Evolutionary conservation across 2,329 filamentous ascomycete genomes (phyloP).

Genomic region (Aspergillus brasiliensis): DNA sequence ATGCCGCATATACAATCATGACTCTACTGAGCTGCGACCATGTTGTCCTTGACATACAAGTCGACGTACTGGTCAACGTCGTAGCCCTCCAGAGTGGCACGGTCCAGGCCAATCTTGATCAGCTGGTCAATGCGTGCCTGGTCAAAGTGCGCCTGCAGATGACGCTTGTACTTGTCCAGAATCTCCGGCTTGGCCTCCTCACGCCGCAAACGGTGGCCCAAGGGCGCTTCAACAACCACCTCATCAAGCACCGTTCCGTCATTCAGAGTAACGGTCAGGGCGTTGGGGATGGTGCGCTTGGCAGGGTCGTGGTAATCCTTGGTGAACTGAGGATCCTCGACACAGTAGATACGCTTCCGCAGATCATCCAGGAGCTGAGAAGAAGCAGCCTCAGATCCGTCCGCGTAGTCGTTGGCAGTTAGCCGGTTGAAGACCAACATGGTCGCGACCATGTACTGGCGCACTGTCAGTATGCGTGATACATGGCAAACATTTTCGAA

Average conservation of each 20-base stretch:
- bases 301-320: constrained; percentile 91
- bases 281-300: constrained; percentile 96
- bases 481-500: background rate
- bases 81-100: constrained; percentile 73
- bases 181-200: constrained; percentile 99
- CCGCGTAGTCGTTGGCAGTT: constrained; percentile 88
- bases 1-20: background rate
- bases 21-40: constrained; percentile 33
- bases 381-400: constrained; percentile 88
- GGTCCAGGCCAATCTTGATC: constrained; percentile 75
- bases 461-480: constrained; percentile 22
- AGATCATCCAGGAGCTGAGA: constrained; percentile 88
- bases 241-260: constrained; percentile 91
- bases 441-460: constrained; percentile 86
- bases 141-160: constrained; percentile 80
- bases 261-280: constrained; percentile 89
- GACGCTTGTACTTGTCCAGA: constrained; percentile 90
- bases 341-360: constrained; percentile 89
- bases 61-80: constrained; percentile 93
- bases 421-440: constrained; percentile 97
- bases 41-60: constrained; percentile 66
- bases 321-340: constrained; percentile 94
- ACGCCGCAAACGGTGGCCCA: constrained; percentile 85
- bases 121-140: constrained; percentile 78
- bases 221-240: constrained; percentile 87